Percentiles rank a stretch among this genome's conserved stretches.
These are phyloP conservation scores for Amesomyces nigricolor DNA, from an alignment of 2,329 filamentous ascomycete species.

Conservation along the genomic window DNA sequence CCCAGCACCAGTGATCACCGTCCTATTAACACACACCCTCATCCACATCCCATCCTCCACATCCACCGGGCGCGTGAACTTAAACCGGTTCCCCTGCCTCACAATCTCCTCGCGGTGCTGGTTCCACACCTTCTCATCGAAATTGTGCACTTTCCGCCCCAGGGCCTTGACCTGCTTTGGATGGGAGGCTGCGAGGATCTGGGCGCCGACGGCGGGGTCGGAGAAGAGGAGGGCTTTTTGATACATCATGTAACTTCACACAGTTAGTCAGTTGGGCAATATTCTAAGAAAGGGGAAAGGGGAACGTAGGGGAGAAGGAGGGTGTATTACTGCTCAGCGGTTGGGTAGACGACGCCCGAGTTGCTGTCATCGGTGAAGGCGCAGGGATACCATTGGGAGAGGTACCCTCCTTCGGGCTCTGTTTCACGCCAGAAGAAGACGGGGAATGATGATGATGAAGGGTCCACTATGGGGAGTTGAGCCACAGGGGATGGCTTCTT, in stretches of 20 bases:
- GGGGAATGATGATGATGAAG: background rate
- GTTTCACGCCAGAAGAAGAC: conserved; percentile 47
- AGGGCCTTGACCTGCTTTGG: conserved; percentile 48
- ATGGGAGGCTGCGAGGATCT: conserved; percentile 43
- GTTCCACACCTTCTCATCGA: conserved; percentile 48
- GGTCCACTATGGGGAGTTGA: background rate
- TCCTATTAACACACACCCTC: too few relatives aligned
- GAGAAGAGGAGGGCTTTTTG: conserved; percentile 47
- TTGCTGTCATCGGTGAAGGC: conserved; percentile 41
- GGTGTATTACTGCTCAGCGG: conserved; percentile 45
- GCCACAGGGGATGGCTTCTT: background rate
- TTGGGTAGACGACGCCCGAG: conserved; percentile 37
- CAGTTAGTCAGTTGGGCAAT: too few relatives aligned
- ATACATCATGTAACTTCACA: conserved; percentile 49
- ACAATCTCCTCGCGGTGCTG: conserved; percentile 49
- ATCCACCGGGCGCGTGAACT: conserved; percentile 47
- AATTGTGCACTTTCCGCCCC: conserved; percentile 50
- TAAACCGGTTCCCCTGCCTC: conserved; percentile 50
- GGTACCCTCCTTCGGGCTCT: conserved; percentile 45
- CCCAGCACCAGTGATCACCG: background rate
- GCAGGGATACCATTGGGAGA: conserved; percentile 58
- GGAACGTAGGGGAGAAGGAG: background rate
- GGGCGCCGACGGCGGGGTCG: conserved; percentile 38
- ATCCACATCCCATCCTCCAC: conserved; percentile 27
- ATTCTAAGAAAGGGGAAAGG: too few relatives aligned